Percentiles rank a stretch among this genome's conserved stretches.
phyloP scores from a whole-genome alignment of 768 basidiomycete species.

The Lentinula lateritia region DNA sequence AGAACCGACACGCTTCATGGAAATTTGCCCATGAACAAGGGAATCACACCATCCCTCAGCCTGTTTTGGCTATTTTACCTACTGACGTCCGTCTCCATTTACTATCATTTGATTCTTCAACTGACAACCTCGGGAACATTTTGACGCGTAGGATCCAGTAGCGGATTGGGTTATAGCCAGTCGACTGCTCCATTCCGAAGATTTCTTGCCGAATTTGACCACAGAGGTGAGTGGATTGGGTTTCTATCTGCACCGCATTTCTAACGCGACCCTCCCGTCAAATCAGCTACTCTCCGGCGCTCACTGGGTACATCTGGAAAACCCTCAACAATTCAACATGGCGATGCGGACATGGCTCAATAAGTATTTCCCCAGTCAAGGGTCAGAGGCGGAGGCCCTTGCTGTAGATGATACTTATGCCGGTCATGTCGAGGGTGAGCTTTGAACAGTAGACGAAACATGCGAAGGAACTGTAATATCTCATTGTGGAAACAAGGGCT shows the following conservation, averaged over 20 bases:
- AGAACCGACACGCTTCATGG: constrained; percentile 41
- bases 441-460: not conserved
- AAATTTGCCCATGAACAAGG: constrained; percentile 35
- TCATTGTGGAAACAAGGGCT: no score
- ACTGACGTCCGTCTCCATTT: constrained; percentile 24
- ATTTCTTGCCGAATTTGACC: constrained; percentile 32
- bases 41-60: constrained; percentile 37
- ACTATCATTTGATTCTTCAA: not conserved
- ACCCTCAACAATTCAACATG: constrained; percentile 45
- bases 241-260: not conserved
- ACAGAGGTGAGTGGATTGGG: constrained; percentile 24
- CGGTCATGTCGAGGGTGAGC: not conserved
- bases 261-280: not conserved
- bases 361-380: constrained; percentile 3
- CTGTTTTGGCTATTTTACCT: constrained; percentile 37
- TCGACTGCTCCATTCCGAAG: constrained; percentile 28
- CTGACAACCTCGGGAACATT: not conserved
- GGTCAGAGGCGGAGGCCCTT: not conserved
- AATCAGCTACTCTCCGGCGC: constrained; percentile 45
- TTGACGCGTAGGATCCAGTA: constrained; percentile 36
- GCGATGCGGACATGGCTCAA: constrained; percentile 50
- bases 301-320: constrained; percentile 69
- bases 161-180: constrained; percentile 34
- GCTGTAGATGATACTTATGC: not conserved
- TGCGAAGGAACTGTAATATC: no score